phyloP scores from a whole-genome alignment of 2,329 filamentous ascomycete genomes.

The Stachybotrys chartarum region DNA sequence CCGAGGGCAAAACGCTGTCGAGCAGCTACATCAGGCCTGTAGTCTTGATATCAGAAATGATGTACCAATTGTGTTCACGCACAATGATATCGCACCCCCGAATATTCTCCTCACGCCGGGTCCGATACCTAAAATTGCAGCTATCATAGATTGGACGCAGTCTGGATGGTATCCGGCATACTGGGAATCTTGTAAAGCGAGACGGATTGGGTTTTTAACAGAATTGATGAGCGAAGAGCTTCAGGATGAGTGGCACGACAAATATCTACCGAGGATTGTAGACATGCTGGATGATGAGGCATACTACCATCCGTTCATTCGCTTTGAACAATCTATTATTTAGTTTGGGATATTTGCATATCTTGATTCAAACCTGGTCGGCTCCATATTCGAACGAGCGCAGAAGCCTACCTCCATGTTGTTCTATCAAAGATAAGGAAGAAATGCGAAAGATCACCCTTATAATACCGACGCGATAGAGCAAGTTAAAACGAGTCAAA shows the following conservation, averaged over 20 bases:
- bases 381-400: too few relatives aligned
- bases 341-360: too few relatives aligned
- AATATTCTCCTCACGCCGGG: constrained; percentile 16
- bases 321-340: too few relatives aligned
- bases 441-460: too few relatives aligned
- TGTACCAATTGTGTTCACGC: constrained; percentile 14
- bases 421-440: too few relatives aligned
- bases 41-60: constrained; percentile 18
- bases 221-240: constrained; percentile 11
- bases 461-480: too few relatives aligned
- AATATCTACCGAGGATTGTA: constrained; percentile 21
- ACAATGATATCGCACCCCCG: constrained; percentile 14
- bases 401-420: too few relatives aligned
- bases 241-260: constrained; percentile 21
- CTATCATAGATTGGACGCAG: constrained; percentile 20
- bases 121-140: constrained; percentile 9
- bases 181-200: constrained; percentile 23
- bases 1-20: constrained; percentile 16
- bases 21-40: constrained; percentile 21
- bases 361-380: too few relatives aligned
- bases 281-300: constrained; percentile 21
- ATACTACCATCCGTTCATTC: constrained; percentile 11
- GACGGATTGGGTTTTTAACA: constrained; percentile 12
- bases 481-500: too few relatives aligned
- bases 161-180: constrained; percentile 25